Evolutionary conservation across 495 filamentous ascomycete species (phyloP).

Genomic region (Talaromyces thailandensis): DNA sequence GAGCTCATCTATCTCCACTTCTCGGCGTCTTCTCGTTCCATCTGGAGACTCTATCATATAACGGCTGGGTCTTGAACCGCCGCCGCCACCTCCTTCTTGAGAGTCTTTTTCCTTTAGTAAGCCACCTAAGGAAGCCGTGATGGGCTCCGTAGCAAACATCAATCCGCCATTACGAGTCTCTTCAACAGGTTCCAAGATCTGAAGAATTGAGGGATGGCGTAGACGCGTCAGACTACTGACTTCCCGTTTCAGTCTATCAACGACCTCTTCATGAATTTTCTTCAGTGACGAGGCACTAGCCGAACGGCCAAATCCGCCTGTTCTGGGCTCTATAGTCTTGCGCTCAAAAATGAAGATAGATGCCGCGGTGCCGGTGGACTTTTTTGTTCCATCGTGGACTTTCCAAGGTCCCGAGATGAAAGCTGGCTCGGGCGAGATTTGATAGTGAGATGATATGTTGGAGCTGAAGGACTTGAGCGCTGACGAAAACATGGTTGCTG

Average conservation of each 20-base stretch:
- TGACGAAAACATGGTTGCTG: constrained; percentile 70
- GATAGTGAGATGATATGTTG: constrained; percentile 87
- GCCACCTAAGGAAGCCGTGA: constrained; percentile 79
- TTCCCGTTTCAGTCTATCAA: constrained; percentile 85
- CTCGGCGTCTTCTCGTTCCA: constrained; percentile 62
- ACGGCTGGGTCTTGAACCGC: constrained; percentile 62
- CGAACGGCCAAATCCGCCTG: constrained; percentile 45
- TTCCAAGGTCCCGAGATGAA: constrained; percentile 87
- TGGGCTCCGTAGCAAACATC: constrained; percentile 89
- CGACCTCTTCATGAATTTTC: constrained; percentile 74
- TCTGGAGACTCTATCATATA: constrained; percentile 77
- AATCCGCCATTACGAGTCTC: constrained; percentile 84
- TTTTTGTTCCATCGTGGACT: constrained; percentile 95
- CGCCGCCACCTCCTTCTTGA: constrained; percentile 52
- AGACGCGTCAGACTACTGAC: constrained; percentile 77
- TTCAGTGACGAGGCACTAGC: constrained; percentile 62
- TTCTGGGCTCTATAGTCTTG: constrained; percentile 68
- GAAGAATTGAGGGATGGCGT: constrained; percentile 83
- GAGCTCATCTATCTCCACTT: constrained; percentile 91
- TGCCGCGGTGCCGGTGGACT: constrained; percentile 74
- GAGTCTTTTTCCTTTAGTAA: constrained; percentile 84
- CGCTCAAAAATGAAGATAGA: constrained; percentile 94
- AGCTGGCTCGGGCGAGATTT: constrained; percentile 57
- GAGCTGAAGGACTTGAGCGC: constrained; percentile 86
- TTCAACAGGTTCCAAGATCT: constrained; percentile 90